Conservation (phyloP, 192 early-diverging fungal species). For the Coemansia sp. region DNA sequence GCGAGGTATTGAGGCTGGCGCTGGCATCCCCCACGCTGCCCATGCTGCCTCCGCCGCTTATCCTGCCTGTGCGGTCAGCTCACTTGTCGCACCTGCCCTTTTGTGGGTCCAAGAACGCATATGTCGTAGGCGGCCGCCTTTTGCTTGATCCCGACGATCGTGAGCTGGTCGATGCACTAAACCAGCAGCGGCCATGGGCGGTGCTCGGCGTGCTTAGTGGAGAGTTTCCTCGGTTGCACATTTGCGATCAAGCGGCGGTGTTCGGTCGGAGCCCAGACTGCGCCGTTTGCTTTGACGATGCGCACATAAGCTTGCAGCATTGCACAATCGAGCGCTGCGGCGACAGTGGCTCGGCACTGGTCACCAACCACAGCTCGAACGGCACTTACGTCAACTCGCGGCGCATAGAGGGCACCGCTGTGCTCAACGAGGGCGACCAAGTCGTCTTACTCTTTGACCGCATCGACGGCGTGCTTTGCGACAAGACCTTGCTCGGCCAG, state of each 20-base stretch:
- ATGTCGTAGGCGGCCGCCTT: conserved; percentile 20
- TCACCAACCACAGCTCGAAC: conserved; percentile 34
- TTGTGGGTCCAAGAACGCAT: conserved; percentile 21
- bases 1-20: background rate
- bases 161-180: conserved; percentile 1
- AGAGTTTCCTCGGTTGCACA: conserved; percentile 22
- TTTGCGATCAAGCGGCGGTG: conserved; percentile 8
- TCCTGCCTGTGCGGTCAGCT: conserved; percentile 35
- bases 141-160: conserved; percentile 22
- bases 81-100: conserved; percentile 40
- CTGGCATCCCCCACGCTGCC: background rate
- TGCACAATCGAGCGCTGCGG: conserved; percentile 19
- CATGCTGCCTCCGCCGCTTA: conserved; percentile 25
- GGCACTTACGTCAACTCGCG: conserved; percentile 46
- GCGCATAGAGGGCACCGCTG: conserved; percentile 7
- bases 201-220: conserved; percentile 27
- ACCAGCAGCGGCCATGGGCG: conserved; percentile 8
- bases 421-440: conserved; percentile 31
- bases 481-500: conserved; percentile 28
- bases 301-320: conserved; percentile 40
- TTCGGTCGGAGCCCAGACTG: conserved; percentile 40
- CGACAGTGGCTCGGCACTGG: conserved; percentile 5
- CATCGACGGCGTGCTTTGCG: conserved; percentile 3
- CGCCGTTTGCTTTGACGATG: conserved; percentile 27
- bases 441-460: conserved; percentile 39